Percentiles rank a stretch among this genome's conserved stretches.
Evolutionary conservation across 306 rosid genomes (phyloP).

Genomic region (Cicer chorassanicum): DNA sequence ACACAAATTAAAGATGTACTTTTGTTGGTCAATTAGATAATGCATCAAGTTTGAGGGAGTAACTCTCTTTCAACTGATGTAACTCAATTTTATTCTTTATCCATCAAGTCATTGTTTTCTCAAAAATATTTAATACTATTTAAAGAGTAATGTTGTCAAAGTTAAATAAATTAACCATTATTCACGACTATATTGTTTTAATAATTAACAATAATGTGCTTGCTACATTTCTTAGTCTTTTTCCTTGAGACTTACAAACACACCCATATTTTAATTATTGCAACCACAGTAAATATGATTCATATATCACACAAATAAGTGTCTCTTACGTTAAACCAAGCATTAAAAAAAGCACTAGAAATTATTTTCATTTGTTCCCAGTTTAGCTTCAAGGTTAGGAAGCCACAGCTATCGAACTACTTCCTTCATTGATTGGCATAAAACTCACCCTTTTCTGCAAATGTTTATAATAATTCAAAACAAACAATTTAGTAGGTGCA

Average conservation of each 20-base stretch:
- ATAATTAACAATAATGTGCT: neutral
- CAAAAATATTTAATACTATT: neutral
- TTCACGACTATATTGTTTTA: no score
- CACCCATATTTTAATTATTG: slow-evolving; percentile 22
- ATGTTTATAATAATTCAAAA: slow-evolving; percentile 38
- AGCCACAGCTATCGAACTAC: slow-evolving; percentile 62
- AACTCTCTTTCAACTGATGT: no score
- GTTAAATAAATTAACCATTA: neutral
- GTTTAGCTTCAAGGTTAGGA: slow-evolving; percentile 41
- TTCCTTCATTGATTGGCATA: slow-evolving; percentile 61
- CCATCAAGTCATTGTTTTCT: neutral
- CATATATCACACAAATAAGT: neutral
- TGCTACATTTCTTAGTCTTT: neutral
- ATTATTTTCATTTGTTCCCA: slow-evolving; percentile 2
- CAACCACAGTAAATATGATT: neutral
- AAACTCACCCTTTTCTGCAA: slow-evolving; percentile 92
- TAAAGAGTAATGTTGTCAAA: neutral
- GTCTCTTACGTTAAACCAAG: slow-evolving; percentile 1
- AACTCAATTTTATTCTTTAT: no score
- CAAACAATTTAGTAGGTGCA: slow-evolving; percentile 20
- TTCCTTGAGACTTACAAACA: slow-evolving; percentile 21
- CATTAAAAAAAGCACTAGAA: slow-evolving; percentile 8
- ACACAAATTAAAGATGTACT: neutral
- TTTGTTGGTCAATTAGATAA: neutral
- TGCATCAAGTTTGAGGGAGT: neutral